These are phyloP conservation scores for Backusella tarrabulga DNA, from an alignment of 192 early-diverging fungal species.

Conservation along the genomic window DNA sequence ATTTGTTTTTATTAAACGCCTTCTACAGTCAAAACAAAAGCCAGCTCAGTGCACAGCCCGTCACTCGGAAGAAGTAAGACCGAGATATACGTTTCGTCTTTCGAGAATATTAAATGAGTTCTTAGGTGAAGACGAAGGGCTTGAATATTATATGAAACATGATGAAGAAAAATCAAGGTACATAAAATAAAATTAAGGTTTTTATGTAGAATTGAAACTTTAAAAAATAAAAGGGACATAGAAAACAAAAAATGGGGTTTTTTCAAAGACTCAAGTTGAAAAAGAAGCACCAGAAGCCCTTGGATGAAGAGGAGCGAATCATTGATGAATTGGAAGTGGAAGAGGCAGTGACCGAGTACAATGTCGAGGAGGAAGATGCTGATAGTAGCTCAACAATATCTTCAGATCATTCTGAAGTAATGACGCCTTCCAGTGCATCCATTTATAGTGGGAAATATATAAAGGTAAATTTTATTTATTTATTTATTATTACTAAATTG, in stretches of 20 bases:
- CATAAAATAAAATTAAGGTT: not conserved
- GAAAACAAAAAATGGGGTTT: slow-evolving; percentile 11
- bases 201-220: not conserved
- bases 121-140: not conserved
- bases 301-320: not conserved
- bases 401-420: not conserved
- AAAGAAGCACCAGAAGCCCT: not conserved
- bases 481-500: not conserved
- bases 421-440: not conserved
- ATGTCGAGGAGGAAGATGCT: not conserved
- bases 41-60: not conserved
- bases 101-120: not conserved
- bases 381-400: not conserved
- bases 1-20: not conserved
- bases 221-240: not conserved
- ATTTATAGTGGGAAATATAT: not conserved
- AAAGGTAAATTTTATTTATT: not conserved
- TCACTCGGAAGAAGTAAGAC: not conserved
- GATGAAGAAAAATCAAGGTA: slow-evolving; percentile 1
- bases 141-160: slow-evolving; percentile 3
- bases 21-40: not conserved
- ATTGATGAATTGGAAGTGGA: not conserved
- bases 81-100: not conserved
- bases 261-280: slow-evolving; percentile 6
- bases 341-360: not conserved